phyloP scores from a whole-genome alignment of 495 filamentous ascomycete species.

The Astrothelium macrocarpum region DNA sequence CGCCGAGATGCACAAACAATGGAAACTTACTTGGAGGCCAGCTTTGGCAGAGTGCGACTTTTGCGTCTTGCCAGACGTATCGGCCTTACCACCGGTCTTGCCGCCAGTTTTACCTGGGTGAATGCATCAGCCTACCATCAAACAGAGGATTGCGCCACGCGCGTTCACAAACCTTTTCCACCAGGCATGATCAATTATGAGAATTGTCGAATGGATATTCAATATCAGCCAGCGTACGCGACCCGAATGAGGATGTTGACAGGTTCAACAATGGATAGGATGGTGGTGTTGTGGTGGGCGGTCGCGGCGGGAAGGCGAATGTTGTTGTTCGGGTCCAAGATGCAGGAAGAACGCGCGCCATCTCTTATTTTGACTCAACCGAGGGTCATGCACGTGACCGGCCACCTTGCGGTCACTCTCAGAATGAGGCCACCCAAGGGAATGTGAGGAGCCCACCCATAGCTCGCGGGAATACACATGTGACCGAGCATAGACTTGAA shows the following conservation, averaged over 20 bases:
- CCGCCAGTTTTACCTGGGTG: slow-evolving; percentile 68
- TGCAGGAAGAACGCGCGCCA: slow-evolving; percentile 2
- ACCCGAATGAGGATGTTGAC: not conserved
- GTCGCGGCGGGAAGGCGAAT: not conserved
- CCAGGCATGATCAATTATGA: slow-evolving; percentile 26
- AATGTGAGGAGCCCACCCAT: too few relatives aligned
- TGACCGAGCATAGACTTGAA: too few relatives aligned
- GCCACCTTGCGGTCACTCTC: not conserved
- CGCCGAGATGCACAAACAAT: slow-evolving; percentile 6
- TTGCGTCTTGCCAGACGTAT: slow-evolving; percentile 72
- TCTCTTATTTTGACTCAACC: not conserved
- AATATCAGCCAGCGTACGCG: not conserved
- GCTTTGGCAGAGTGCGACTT: slow-evolving; percentile 98
- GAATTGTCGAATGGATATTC: not conserved
- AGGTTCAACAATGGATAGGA: not conserved
- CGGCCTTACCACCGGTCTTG: slow-evolving; percentile 65
- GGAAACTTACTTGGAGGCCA: slow-evolving; percentile 83
- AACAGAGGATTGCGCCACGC: slow-evolving; percentile 3
- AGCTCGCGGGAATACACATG: not conserved
- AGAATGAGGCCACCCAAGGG: too few relatives aligned
- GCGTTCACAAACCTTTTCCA: slow-evolving; percentile 30
- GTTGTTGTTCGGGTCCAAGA: slow-evolving; percentile 12
- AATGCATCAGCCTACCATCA: slow-evolving; percentile 13
- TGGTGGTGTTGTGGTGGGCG: slow-evolving; percentile 9
- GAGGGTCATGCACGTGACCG: slow-evolving; percentile 2